These are phyloP conservation scores for Tolypocladium tropicale DNA, from an alignment of 2,329 filamentous ascomycete genomes.

Conservation along the genomic window DNA sequence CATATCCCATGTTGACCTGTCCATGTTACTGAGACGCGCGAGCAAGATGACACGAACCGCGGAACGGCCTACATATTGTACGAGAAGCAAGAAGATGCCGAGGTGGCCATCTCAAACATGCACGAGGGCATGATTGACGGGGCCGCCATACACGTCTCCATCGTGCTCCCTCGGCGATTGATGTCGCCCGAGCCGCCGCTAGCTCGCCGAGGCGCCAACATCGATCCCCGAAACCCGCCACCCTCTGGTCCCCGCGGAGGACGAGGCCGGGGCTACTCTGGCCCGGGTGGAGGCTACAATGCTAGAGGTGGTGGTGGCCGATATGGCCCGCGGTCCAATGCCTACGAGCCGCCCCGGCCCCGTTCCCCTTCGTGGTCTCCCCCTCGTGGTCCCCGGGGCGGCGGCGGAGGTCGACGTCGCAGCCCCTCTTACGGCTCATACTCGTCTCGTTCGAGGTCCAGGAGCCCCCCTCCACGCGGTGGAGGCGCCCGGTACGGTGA, in stretches of 20 bases:
- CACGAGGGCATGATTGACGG: conserved; percentile 94
- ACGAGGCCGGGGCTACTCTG: conserved; percentile 14
- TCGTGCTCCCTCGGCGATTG: conserved; percentile 74
- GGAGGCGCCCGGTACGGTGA: conserved; percentile 20
- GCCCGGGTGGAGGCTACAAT: conserved; percentile 14
- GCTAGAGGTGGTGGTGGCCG: conserved; percentile 26
- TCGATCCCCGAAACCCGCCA: conserved; percentile 36
- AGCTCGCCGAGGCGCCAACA: conserved; percentile 51
- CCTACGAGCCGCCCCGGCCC: conserved; percentile 49
- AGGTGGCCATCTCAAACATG: conserved; percentile 89
- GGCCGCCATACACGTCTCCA: conserved; percentile 72
- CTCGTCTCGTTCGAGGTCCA: conserved; percentile 38
- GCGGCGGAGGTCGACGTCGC: conserved; percentile 29
- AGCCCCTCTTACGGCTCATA: conserved; percentile 33
- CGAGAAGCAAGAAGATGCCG: conserved; percentile 64
- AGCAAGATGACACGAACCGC: conserved; percentile 71
- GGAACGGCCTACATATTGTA: conserved; percentile 92
- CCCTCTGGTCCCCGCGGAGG: conserved; percentile 21
- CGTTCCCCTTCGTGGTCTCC: conserved; percentile 32
- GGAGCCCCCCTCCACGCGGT: conserved; percentile 26
- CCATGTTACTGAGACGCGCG: neutral
- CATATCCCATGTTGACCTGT: neutral
- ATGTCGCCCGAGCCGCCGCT: conserved; percentile 72
- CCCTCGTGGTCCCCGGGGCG: conserved; percentile 21
- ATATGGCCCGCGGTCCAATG: conserved; percentile 38